Percentiles rank a stretch among this genome's conserved stretches.
These are phyloP conservation scores for Euphrasia confusa DNA, from an alignment of 257 asterid species.

Conservation along the genomic window DNA sequence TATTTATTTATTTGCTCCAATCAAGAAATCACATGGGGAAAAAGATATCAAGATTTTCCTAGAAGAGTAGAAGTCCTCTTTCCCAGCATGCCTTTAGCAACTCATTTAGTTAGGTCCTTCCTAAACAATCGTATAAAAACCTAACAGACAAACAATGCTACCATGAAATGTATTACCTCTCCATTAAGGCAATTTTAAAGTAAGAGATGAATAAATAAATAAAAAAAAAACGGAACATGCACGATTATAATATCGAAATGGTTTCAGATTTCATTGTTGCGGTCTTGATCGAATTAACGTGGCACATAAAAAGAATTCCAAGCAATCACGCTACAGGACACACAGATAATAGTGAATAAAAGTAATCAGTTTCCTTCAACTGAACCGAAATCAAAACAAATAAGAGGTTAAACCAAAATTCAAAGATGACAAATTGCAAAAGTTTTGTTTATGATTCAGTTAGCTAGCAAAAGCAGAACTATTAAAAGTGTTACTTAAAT, in stretches of 20 bases:
- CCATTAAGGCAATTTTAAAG: constrained; percentile 1
- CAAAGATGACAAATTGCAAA: constrained; percentile 2
- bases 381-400: constrained; percentile 4
- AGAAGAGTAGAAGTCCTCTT: too few relatives aligned
- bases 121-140: not conserved
- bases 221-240: not conserved
- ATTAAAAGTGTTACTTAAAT: constrained; percentile 10
- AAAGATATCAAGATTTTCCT: not conserved
- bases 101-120: too few relatives aligned
- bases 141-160: not conserved
- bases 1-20: not conserved
- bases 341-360: constrained; percentile 9
- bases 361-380: constrained; percentile 9
- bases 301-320: constrained; percentile 7
- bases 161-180: constrained; percentile 11
- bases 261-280: not conserved
- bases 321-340: constrained; percentile 10
- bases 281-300: not conserved
- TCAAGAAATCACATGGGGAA: not conserved
- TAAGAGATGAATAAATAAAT: not conserved
- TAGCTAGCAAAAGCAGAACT: constrained; percentile 4
- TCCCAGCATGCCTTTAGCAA: too few relatives aligned
- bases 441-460: constrained; percentile 4
- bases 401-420: not conserved
- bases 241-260: not conserved